phyloP scores from a whole-genome alignment of 441 rosid species.

The Pelargonium citronellum region DNA sequence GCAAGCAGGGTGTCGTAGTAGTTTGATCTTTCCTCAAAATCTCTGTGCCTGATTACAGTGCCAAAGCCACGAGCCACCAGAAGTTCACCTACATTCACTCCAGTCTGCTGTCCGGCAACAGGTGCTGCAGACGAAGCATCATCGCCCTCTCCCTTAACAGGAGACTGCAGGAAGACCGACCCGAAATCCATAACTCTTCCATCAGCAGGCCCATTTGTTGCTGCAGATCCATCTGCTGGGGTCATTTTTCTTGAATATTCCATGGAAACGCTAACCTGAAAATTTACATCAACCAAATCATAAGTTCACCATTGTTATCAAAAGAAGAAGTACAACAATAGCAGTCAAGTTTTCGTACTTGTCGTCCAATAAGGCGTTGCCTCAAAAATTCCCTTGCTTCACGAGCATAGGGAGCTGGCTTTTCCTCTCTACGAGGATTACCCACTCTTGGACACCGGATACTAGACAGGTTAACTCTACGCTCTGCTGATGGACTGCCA shows the following conservation, averaged over 20 bases:
- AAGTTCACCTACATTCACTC: constrained; percentile 78
- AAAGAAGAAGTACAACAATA: background rate
- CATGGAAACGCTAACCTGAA: constrained; percentile 27
- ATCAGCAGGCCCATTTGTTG: constrained; percentile 10
- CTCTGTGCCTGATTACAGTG: constrained; percentile 79
- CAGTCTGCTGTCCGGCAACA: constrained; percentile 44
- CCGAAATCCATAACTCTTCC: constrained; percentile 28
- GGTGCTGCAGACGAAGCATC: constrained; percentile 48
- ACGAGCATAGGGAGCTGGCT: constrained; percentile 30
- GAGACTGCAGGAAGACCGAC: constrained; percentile 35
- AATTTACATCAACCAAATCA: background rate
- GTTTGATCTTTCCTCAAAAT: constrained; percentile 95
- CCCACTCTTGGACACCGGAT: constrained; percentile 27
- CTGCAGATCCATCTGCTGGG: constrained; percentile 20
- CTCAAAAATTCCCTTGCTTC: constrained; percentile 28
- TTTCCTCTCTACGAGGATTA: constrained; percentile 28
- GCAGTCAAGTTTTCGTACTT: constrained; percentile 12
- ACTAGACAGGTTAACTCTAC: constrained; percentile 26
- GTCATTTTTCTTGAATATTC: constrained; percentile 28
- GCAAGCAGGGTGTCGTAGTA: constrained; percentile 83
- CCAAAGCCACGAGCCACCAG: constrained; percentile 76
- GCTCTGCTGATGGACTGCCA: constrained; percentile 28
- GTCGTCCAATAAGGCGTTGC: constrained; percentile 26
- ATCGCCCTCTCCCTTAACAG: constrained; percentile 51
- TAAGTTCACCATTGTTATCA: background rate